Evolutionary conservation across 768 basidiomycete genomes (phyloP).

Genomic region (Trametes cinnabarina): DNA sequence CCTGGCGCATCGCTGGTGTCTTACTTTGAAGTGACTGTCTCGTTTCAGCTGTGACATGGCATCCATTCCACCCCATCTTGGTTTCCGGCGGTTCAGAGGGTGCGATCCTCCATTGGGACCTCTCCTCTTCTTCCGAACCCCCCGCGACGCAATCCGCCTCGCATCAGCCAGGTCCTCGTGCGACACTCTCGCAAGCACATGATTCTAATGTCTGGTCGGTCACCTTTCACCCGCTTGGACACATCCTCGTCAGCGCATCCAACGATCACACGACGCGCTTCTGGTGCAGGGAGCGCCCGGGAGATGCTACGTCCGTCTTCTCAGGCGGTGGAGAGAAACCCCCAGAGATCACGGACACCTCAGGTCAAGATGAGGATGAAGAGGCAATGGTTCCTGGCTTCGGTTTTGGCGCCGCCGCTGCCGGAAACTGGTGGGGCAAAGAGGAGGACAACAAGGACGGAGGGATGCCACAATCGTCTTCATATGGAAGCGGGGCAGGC

Average conservation of each 20-base stretch:
- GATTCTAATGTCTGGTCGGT: constrained; percentile 98
- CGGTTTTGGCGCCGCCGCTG: constrained; percentile 35
- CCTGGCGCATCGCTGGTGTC: neutral
- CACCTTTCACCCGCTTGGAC: constrained; percentile 93
- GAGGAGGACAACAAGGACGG: constrained; percentile 39
- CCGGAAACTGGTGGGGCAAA: constrained; percentile 43
- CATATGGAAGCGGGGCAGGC: constrained; percentile 28
- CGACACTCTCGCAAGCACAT: constrained; percentile 92
- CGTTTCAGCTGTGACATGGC: constrained; percentile 83
- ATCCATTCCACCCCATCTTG: constrained; percentile 89
- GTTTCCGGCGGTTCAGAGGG: constrained; percentile 95
- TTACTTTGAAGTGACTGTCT: neutral
- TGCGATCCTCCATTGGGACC: constrained; percentile 90
- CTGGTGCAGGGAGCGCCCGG: constrained; percentile 91
- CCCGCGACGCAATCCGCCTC: constrained; percentile 32
- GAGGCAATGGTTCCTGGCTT: constrained; percentile 77
- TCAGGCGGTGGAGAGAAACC: constrained; percentile 84
- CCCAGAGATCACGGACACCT: constrained; percentile 58
- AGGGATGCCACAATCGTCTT: neutral
- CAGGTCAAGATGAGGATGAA: constrained; percentile 56
- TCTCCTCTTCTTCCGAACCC: constrained; percentile 59
- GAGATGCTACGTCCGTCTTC: constrained; percentile 77
- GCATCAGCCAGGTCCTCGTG: constrained; percentile 55
- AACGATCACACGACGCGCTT: constrained; percentile 99
- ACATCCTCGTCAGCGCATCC: constrained; percentile 89